Evolutionary conservation across 2,329 filamentous ascomycete species (phyloP).

Genomic region (Fusarium neocosmosporiellum): DNA sequence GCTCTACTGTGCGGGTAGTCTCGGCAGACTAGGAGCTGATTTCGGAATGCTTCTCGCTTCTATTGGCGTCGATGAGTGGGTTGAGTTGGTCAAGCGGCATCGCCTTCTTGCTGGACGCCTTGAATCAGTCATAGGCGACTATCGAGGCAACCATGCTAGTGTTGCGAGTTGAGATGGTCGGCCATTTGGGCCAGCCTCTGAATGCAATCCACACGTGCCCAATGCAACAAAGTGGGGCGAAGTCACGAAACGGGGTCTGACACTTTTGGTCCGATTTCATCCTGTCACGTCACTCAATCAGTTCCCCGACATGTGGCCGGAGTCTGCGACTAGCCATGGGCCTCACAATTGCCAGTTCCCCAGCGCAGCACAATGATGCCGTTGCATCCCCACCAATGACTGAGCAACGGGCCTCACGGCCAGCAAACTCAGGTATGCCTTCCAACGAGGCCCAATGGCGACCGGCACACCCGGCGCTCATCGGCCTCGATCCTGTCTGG

Average conservation of each 20-base stretch:
- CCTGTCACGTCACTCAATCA: constrained; percentile 38
- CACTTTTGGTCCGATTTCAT: constrained; percentile 29
- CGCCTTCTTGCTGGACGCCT: constrained; percentile 83
- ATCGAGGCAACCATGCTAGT: constrained; percentile 43
- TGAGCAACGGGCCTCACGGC: constrained; percentile 30
- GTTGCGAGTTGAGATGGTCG: constrained; percentile 3
- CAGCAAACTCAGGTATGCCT: constrained; percentile 43
- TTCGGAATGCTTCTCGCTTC: constrained; percentile 87
- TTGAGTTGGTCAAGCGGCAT: constrained; percentile 89
- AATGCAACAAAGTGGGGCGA: constrained; percentile 40
- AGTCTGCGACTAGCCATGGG: constrained; percentile 40
- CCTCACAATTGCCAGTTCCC: constrained; percentile 36
- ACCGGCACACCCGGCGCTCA: constrained; percentile 3
- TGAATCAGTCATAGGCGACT: constrained; percentile 73
- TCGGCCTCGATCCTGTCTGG: background rate
- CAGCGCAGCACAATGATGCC: constrained; percentile 37
- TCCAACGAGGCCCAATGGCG: constrained; percentile 2
- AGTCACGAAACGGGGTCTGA: constrained; percentile 32
- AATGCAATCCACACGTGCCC: constrained; percentile 33
- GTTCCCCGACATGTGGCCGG: constrained; percentile 33
- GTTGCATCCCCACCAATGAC: constrained; percentile 27
- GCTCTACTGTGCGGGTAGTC: constrained; percentile 89
- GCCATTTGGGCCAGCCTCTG: constrained; percentile 5
- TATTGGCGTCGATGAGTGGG: constrained; percentile 76
- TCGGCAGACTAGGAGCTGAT: constrained; percentile 90